These are phyloP conservation scores for Vitis hybrid DNA, from an alignment of 177 flowering plant genomes.

Conservation along the genomic window DNA sequence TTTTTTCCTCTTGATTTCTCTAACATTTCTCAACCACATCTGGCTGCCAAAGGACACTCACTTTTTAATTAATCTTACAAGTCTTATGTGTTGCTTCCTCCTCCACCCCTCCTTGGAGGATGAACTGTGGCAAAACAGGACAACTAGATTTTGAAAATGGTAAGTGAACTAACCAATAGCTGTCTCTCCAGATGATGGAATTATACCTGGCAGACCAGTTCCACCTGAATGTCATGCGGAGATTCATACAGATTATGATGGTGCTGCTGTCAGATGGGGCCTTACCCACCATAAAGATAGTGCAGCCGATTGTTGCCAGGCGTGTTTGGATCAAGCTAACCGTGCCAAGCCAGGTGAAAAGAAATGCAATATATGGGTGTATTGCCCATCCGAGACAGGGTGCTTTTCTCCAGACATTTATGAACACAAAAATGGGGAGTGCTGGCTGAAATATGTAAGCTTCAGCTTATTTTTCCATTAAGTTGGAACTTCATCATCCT, in stretches of 20 bases:
- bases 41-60: too few relatives aligned
- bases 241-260: conserved; percentile 89
- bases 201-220: conserved; percentile 74
- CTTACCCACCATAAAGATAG: conserved; percentile 92
- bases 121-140: background rate
- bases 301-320: conserved; percentile 98
- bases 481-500: background rate
- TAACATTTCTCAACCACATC: background rate
- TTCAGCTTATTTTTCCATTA: background rate
- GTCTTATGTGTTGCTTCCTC: too few relatives aligned
- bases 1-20: background rate
- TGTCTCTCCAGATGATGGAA: conserved; percentile 47
- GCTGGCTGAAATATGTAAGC: conserved; percentile 98
- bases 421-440: conserved; percentile 82
- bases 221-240: conserved; percentile 89
- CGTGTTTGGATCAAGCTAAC: conserved; percentile 94
- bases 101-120: too few relatives aligned
- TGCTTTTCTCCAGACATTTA: conserved; percentile 97
- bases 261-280: conserved; percentile 95
- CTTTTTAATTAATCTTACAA: too few relatives aligned
- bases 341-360: conserved; percentile 68
- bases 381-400: conserved; percentile 88
- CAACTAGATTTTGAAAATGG: background rate
- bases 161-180: background rate
- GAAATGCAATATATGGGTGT: conserved; percentile 97